Percentiles rank a stretch among this genome's conserved stretches.
phyloP scores from a whole-genome alignment of 169 alveolate species.

The Cryptosporidium sp. region DNA sequence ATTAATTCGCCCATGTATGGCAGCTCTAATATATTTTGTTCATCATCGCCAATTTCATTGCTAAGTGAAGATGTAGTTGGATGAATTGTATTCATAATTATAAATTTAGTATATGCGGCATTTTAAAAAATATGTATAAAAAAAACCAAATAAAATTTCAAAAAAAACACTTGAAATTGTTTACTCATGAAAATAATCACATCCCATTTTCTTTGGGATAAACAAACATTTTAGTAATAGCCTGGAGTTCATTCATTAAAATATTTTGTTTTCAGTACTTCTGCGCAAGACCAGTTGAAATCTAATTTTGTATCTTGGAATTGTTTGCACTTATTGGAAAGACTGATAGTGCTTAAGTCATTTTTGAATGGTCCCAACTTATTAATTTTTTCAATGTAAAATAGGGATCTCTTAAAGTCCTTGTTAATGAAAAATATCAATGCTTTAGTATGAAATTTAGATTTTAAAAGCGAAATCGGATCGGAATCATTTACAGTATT shows the following conservation, averaged over 20 bases:
- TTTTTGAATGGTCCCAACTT: neutral
- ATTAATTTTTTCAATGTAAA: constrained; percentile 30
- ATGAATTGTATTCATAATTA: constrained; percentile 29
- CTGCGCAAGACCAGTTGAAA: constrained; percentile 53
- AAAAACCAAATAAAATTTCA: neutral
- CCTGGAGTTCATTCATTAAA: neutral
- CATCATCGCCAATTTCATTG: neutral
- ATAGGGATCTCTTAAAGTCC: constrained; percentile 23
- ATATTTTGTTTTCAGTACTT: constrained; percentile 18
- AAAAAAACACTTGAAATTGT: neutral
- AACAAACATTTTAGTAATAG: neutral
- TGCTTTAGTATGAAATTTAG: constrained; percentile 66
- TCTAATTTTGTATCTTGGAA: constrained; percentile 18
- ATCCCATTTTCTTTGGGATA: neutral
- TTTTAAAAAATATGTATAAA: constrained; percentile 1
- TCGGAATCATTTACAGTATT: constrained; percentile 1
- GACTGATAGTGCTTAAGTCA: constrained; percentile 18
- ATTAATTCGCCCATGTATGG: neutral
- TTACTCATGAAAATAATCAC: neutral
- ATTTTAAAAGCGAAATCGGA: neutral
- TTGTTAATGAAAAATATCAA: constrained; percentile 28
- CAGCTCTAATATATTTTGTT: neutral
- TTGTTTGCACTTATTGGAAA: constrained; percentile 27
- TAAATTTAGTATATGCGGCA: neutral
- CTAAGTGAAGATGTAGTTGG: constrained; percentile 42